Conservation (phyloP, 2,329 filamentous ascomycete genomes). For the Biscogniauxia marginata region DNA sequence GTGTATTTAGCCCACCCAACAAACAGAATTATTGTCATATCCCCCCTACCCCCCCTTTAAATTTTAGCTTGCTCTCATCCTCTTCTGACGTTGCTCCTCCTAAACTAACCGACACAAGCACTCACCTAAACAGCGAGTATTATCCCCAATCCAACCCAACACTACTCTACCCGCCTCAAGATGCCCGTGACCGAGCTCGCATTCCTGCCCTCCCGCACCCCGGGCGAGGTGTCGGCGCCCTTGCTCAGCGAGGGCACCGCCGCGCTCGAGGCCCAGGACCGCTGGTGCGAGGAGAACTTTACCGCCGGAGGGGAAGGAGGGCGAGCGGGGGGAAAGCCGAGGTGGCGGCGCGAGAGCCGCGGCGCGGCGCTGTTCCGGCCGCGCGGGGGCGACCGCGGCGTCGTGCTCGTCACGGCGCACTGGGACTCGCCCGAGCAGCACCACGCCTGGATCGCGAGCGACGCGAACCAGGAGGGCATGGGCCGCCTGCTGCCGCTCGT, state of each 20-base stretch:
- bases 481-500: slow-evolving; percentile 2
- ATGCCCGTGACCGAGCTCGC: slow-evolving; percentile 23
- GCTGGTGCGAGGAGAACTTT: slow-evolving; percentile 6
- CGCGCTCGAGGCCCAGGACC: slow-evolving; percentile 14
- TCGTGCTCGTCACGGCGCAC: slow-evolving; percentile 21
- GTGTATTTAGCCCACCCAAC: neutral
- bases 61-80: no score
- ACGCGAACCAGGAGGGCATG: slow-evolving; percentile 12
- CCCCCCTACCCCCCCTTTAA: no score
- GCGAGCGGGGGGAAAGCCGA: slow-evolving; percentile 1
- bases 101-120: neutral
- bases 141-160: neutral
- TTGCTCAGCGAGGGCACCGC: slow-evolving; percentile 4
- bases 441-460: slow-evolving; percentile 13
- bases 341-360: slow-evolving; percentile 13
- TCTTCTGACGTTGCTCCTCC: no score
- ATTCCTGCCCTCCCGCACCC: slow-evolving; percentile 16
- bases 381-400: slow-evolving; percentile 10
- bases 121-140: neutral
- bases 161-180: neutral
- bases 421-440: slow-evolving; percentile 23
- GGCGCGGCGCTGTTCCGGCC: slow-evolving; percentile 20
- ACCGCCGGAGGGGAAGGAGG: neutral
- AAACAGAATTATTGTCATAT: no score
- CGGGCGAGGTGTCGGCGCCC: slow-evolving; percentile 10